Conservation (phyloP, 2,329 filamentous ascomycete species). For the Cytospora paraplurivora region DNA sequence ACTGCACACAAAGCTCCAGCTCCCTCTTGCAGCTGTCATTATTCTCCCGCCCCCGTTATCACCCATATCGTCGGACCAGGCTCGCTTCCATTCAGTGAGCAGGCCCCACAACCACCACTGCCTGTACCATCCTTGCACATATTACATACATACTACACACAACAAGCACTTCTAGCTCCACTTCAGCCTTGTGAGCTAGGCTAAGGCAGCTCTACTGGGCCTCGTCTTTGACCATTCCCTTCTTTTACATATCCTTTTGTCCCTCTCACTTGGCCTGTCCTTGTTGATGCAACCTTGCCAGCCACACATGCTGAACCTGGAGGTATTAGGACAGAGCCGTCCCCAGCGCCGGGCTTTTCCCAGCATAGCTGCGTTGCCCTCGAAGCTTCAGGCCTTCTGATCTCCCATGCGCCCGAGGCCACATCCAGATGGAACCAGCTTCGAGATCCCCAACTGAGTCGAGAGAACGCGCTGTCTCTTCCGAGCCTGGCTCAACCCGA, state of each 20-base stretch:
- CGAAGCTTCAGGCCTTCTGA: conserved; percentile 48
- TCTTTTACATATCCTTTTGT: conserved; percentile 25
- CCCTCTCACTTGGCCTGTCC: conserved; percentile 31
- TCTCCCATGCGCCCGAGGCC: conserved; percentile 39
- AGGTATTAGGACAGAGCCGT: conserved; percentile 45
- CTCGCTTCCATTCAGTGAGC: background rate
- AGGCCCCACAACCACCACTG: conserved; percentile 2
- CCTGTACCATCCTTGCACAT: conserved; percentile 1
- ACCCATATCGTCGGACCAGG: background rate
- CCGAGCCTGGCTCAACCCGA: conserved; percentile 64
- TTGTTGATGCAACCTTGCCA: conserved; percentile 23
- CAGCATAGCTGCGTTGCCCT: conserved; percentile 54
- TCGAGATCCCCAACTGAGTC: conserved; percentile 49
- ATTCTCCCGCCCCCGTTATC: conserved; percentile 1
- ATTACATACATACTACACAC: conserved; percentile 10
- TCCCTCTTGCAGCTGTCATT: conserved; percentile 1
- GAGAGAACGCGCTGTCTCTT: conserved; percentile 61
- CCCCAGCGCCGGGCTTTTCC: conserved; percentile 51
- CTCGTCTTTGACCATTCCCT: conserved; percentile 2
- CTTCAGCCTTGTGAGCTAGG: conserved; percentile 23
- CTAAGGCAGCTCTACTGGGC: conserved; percentile 8
- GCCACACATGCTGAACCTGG: conserved; percentile 61
- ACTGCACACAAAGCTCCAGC: conserved; percentile 1
- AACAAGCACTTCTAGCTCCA: conserved; percentile 20
- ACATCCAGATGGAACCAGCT: conserved; percentile 57